A percentile compares a stretch with the other conserved stretches of the same genome.
Evolutionary conservation across 371 early-diverging fungal species (phyloP).

Genomic region (Apophysomyces ossiformis): DNA sequence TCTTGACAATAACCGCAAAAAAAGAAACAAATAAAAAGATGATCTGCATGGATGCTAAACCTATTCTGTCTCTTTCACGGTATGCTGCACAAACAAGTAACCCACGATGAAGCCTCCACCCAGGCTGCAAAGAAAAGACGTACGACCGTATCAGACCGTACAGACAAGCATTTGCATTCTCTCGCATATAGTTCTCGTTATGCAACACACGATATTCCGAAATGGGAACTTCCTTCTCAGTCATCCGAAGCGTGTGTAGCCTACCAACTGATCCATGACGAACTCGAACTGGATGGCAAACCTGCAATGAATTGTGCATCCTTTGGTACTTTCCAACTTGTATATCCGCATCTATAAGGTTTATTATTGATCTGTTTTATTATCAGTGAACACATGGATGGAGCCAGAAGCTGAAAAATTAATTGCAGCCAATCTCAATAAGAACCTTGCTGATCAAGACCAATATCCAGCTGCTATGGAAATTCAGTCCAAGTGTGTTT

Average conservation of each 20-base stretch:
- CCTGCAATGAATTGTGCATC: constrained; percentile 68
- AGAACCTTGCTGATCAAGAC: constrained; percentile 68
- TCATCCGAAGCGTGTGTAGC: constrained; percentile 53
- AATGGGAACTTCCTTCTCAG: constrained; percentile 46
- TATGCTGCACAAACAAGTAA: neutral
- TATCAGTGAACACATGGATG: constrained; percentile 65
- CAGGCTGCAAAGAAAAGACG: neutral
- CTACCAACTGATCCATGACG: constrained; percentile 68
- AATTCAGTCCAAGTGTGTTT: constrained; percentile 64
- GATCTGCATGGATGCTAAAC: too few species aligned
- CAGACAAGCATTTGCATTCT: constrained; percentile 22
- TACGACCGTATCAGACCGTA: constrained; percentile 5
- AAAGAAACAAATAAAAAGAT: too few species aligned
- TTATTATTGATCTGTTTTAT: neutral
- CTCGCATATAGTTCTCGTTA: constrained; percentile 59
- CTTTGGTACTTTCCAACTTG: constrained; percentile 31
- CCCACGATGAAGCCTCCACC: neutral
- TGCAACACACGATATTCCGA: constrained; percentile 49
- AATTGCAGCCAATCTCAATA: constrained; percentile 61
- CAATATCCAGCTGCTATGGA: constrained; percentile 59
- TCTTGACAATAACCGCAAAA: neutral
- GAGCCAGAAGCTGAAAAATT: constrained; percentile 74
- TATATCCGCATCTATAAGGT: too few species aligned
- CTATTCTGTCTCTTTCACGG: neutral
- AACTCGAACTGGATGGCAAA: constrained; percentile 66